phyloP scores from a whole-genome alignment of 345 rosid genomes.

The Salix suchowensis region DNA sequence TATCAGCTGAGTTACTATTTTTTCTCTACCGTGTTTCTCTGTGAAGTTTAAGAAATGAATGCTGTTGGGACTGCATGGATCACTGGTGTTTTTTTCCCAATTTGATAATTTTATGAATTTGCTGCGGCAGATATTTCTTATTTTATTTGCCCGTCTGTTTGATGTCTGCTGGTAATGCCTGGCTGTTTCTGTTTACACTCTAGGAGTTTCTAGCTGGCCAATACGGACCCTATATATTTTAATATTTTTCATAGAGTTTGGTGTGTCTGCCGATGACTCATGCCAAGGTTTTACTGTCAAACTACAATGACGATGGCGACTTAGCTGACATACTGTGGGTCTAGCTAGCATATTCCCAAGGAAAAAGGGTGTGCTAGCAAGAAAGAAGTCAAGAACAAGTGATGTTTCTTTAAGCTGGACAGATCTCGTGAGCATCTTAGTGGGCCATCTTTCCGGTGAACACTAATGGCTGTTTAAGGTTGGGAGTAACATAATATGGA shows the following conservation, averaged over 20 bases:
- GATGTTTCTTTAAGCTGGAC: not conserved
- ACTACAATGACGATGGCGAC: not conserved
- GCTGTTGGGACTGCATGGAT: not conserved
- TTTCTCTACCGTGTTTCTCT: not conserved
- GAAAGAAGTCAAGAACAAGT: not conserved
- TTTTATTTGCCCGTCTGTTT: not conserved
- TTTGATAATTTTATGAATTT: not conserved
- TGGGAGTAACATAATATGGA: not conserved
- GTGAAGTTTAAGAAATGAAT: not conserved
- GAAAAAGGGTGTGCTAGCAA: not conserved
- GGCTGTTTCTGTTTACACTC: not conserved
- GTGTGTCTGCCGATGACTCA: not conserved
- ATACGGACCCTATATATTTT: not conserved
- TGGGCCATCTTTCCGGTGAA: not conserved
- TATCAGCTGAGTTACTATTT: slow-evolving; percentile 10
- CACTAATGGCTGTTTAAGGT: not conserved
- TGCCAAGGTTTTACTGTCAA: not conserved
- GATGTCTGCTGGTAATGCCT: not conserved
- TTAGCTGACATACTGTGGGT: not conserved
- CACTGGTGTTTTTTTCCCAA: not conserved
- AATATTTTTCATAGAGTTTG: not conserved
- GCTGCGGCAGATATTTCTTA: not conserved
- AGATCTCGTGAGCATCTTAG: not conserved
- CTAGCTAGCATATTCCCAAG: not conserved
- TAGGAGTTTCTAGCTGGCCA: not conserved